Conservation (phyloP, 148 eudicot species). For the Persicaria maculosa region DNA sequence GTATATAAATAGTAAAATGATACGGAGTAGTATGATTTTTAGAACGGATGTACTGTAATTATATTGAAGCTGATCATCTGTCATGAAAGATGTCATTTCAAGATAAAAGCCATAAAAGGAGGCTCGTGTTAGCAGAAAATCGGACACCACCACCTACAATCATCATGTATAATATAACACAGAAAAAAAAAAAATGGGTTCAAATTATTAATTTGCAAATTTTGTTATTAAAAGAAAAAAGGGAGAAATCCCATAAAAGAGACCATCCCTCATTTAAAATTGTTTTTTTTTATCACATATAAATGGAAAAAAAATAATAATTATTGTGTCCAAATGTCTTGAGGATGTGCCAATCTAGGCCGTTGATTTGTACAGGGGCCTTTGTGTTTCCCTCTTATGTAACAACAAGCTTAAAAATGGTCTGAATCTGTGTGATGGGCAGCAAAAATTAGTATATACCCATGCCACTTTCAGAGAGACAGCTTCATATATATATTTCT, state of each 20-base stretch:
- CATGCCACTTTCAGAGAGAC: background rate
- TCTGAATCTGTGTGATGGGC: conserved; percentile 4
- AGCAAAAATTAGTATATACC: background rate
- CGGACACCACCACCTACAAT: background rate
- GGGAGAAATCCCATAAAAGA: background rate
- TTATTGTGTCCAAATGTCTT: background rate
- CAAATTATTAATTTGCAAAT: background rate
- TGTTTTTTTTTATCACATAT: background rate
- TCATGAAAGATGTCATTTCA: background rate
- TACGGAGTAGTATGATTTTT: no score
- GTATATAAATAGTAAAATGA: no score
- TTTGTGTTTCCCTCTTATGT: conserved; percentile 4
- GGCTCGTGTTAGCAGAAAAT: background rate
- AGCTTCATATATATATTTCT: background rate
- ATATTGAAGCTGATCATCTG: no score
- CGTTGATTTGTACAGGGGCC: conserved; percentile 1
- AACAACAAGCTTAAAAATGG: conserved; percentile 7
- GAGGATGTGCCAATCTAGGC: background rate
- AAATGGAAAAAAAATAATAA: background rate
- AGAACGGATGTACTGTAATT: no score
- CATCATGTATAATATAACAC: background rate
- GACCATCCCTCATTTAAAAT: background rate
- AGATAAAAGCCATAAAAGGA: background rate
- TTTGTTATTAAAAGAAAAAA: background rate
- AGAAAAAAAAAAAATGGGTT: background rate